Evolutionary conservation across 768 basidiomycete species (phyloP).

Genomic region (Lactifluus hygrophoroides): DNA sequence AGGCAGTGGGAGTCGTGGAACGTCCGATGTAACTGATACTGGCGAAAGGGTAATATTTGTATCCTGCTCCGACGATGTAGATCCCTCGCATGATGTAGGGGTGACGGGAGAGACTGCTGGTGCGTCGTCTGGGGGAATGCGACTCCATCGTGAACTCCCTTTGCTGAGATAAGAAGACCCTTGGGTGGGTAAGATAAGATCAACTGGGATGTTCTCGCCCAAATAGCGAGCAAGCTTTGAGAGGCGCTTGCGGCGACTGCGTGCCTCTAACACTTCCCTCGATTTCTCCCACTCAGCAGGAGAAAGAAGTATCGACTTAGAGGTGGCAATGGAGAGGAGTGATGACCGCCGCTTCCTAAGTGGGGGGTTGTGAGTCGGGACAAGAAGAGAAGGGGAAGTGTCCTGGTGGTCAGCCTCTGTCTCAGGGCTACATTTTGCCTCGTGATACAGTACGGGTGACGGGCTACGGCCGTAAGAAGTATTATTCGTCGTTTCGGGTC

Average conservation of each 20-base stretch:
- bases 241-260: slow-evolving; percentile 13
- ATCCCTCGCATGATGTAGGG: not conserved
- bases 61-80: not conserved
- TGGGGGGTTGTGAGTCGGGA: not conserved
- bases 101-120: not conserved
- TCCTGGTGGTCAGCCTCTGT: not conserved
- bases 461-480: too few species aligned
- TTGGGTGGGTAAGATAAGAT: slow-evolving; percentile 2
- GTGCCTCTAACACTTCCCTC: slow-evolving; percentile 2
- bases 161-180: not conserved
- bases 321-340: not conserved
- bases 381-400: not conserved
- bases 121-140: not conserved
- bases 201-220: slow-evolving; percentile 12
- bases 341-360: slow-evolving; percentile 3
- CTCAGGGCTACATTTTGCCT: not conserved
- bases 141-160: not conserved
- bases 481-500: not conserved
- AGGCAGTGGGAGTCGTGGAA: not conserved
- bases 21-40: not conserved
- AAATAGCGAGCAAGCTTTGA: slow-evolving; percentile 15
- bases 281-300: not conserved
- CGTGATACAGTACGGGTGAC: not conserved
- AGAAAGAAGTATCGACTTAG: not conserved
- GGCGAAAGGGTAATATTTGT: not conserved